Percentiles rank a stretch among this genome's conserved stretches.
phyloP scores from a whole-genome alignment of 208 protist species.

The Giardia muris region DNA sequence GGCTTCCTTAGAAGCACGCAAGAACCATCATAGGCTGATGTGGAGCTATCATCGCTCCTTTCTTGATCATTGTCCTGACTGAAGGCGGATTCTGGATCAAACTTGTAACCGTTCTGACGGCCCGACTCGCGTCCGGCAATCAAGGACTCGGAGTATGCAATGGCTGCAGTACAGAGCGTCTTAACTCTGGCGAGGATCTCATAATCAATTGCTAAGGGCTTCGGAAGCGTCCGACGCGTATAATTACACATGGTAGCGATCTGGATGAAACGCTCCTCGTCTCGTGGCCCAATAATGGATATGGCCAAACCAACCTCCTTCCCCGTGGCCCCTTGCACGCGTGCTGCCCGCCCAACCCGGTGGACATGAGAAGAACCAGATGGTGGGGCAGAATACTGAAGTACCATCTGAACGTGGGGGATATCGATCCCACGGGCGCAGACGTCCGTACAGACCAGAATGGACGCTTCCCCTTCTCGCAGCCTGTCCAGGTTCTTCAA shows the following conservation, averaged over 20 bases:
- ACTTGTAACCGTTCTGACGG: too few species aligned
- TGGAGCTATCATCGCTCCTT: too few species aligned
- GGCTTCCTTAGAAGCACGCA: too few species aligned
- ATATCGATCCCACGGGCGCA: constrained; percentile 19
- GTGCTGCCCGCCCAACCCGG: background rate
- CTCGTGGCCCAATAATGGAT: background rate
- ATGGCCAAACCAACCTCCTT: background rate
- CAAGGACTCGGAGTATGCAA: too few species aligned
- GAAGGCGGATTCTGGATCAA: too few species aligned
- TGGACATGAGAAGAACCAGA: background rate
- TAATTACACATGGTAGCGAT: constrained; percentile 10
- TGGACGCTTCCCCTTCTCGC: background rate
- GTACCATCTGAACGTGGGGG: background rate
- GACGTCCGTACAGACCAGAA: constrained; percentile 4
- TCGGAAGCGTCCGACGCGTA: background rate
- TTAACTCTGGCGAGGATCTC: background rate
- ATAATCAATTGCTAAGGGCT: background rate
- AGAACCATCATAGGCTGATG: too few species aligned
- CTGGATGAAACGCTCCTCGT: background rate
- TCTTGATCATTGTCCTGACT: too few species aligned
- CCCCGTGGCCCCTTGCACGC: background rate
- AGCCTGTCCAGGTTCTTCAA: background rate
- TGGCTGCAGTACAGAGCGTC: background rate
- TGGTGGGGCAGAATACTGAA: background rate
- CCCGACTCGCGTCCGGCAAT: too few species aligned